phyloP scores from a whole-genome alignment of 164 flowering plant species.

The Vitis rupestris region DNA sequence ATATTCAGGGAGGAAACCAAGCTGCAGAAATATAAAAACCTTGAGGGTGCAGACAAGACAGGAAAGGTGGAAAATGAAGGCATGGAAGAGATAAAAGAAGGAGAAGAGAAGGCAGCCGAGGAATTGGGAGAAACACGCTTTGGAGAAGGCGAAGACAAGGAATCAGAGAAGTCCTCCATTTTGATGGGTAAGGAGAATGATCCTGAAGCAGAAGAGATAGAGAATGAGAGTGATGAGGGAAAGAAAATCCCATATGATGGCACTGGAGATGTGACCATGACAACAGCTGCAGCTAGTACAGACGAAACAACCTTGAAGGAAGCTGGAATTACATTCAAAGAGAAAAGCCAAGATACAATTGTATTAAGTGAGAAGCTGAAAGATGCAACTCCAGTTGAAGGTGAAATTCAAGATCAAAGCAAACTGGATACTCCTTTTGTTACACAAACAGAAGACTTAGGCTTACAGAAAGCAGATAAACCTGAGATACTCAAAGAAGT shows the following conservation, averaged over 20 bases:
- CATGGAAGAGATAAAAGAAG: constrained; percentile 1
- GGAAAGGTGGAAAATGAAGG: constrained; percentile 9
- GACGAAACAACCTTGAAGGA: constrained; percentile 13
- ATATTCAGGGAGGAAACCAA: constrained; percentile 11
- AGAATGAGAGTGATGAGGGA: constrained; percentile 11
- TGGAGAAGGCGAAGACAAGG: constrained; percentile 10
- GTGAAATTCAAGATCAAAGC: neutral
- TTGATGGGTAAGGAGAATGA: neutral
- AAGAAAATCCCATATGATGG: constrained; percentile 9
- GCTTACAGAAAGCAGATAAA: constrained; percentile 2
- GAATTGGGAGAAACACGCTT: constrained; percentile 7
- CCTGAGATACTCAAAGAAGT: neutral
- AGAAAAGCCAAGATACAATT: neutral
- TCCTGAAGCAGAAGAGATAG: constrained; percentile 18
- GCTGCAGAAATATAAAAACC: constrained; percentile 11
- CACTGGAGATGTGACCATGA: constrained; percentile 3
- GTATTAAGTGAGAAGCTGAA: neutral
- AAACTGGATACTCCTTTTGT: neutral
- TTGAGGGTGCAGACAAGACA: constrained; percentile 7
- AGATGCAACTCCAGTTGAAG: neutral
- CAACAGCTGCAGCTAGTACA: neutral
- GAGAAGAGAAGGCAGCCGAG: constrained; percentile 1
- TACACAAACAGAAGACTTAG: neutral
- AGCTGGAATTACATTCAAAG: too few relatives aligned
- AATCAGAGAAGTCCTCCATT: constrained; percentile 6